phyloP scores from a whole-genome alignment of 495 filamentous ascomycete genomes.

The Rusavskia elegans region DNA sequence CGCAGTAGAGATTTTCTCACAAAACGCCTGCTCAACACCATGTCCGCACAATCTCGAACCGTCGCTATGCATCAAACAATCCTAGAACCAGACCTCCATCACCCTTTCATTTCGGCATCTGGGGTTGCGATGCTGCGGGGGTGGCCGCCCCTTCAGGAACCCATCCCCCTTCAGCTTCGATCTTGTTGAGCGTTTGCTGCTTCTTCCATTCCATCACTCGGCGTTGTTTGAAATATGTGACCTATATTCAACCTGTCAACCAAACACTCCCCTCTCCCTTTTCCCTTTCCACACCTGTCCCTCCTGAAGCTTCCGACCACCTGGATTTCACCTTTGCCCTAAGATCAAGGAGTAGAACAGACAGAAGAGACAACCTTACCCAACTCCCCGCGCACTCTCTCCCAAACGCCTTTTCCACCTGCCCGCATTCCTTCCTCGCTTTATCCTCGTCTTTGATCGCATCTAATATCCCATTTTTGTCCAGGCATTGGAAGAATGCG shows the following conservation, averaged over 20 bases:
- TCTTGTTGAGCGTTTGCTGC: conserved; percentile 57
- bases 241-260: conserved; percentile 36
- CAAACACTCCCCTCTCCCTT: neutral
- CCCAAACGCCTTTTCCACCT: conserved; percentile 51
- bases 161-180: conserved; percentile 58
- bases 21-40: neutral
- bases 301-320: too few relatives aligned
- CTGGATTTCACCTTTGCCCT: too few relatives aligned
- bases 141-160: conserved; percentile 36
- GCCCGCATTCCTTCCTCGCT: conserved; percentile 48
- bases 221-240: conserved; percentile 94
- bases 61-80: neutral
- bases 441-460: conserved; percentile 55
- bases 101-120: neutral
- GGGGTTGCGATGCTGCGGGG: conserved; percentile 6
- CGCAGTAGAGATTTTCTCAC: neutral
- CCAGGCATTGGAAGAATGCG: conserved; percentile 70
- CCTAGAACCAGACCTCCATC: neutral
- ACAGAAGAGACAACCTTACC: conserved; percentile 32
- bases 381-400: conserved; percentile 62
- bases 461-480: conserved; percentile 67
- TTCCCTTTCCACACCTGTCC: too few relatives aligned
- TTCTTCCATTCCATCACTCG: conserved; percentile 82
- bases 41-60: neutral
- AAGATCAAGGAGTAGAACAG: too few relatives aligned